These are phyloP conservation scores for Yarrowia sp. DNA, from an alignment of 805 yeast genomes.

Conservation along the genomic window DNA sequence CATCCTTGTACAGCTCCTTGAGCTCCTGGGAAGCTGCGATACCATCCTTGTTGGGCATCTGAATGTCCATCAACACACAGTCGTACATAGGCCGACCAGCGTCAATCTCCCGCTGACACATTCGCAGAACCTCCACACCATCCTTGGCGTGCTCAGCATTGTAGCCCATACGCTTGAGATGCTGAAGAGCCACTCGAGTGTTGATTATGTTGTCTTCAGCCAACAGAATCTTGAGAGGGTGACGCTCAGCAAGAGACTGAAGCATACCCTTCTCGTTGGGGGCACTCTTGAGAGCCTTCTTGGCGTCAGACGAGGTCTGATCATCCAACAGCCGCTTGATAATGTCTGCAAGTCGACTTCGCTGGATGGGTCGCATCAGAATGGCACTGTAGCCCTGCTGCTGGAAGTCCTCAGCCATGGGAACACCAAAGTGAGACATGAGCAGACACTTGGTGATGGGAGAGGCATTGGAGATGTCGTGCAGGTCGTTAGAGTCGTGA, in stretches of 20 bases:
- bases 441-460: conserved; percentile 43
- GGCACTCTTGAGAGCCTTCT: conserved; percentile 29
- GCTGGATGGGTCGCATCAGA: conserved; percentile 44
- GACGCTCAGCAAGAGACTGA: conserved; percentile 43
- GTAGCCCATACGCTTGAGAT: conserved; percentile 59
- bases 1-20: conserved; percentile 48
- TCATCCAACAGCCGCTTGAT: conserved; percentile 39
- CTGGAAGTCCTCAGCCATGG: conserved; percentile 44
- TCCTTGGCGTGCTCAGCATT: conserved; percentile 61
- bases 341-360: conserved; percentile 43
- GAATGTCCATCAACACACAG: conserved; percentile 62
- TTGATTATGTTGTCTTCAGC: conserved; percentile 63
- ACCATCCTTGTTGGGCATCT: conserved; percentile 64
- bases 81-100: conserved; percentile 55
- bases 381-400: conserved; percentile 44
- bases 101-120: conserved; percentile 47
- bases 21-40: conserved; percentile 57
- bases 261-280: conserved; percentile 44
- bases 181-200: conserved; percentile 59
- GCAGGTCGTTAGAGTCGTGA: conserved; percentile 26
- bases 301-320: conserved; percentile 1
- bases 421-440: conserved; percentile 45
- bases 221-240: conserved; percentile 57
- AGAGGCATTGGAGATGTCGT: conserved; percentile 40
- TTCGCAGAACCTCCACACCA: conserved; percentile 56